Evolutionary conservation across 768 basidiomycete genomes (phyloP).

Genomic region (Tulasnella sp.): DNA sequence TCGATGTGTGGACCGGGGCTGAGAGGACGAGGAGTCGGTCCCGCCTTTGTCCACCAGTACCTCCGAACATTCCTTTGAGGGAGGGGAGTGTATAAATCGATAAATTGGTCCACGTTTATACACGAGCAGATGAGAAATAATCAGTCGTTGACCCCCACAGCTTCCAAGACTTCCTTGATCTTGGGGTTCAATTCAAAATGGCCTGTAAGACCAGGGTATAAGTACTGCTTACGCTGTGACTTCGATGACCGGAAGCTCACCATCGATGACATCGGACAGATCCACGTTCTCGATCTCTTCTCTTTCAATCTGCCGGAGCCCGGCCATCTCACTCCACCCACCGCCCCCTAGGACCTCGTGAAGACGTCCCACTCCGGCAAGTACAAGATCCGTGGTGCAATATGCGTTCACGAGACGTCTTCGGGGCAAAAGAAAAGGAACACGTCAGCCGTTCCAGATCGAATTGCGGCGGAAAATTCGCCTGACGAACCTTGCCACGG

Average conservation of each 20-base stretch:
- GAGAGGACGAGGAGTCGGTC: no score
- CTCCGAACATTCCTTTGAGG: no score
- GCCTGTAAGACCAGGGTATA: background rate
- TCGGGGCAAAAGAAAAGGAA: background rate
- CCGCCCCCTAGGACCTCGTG: constrained; percentile 48
- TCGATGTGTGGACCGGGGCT: no score
- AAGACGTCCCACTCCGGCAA: constrained; percentile 46
- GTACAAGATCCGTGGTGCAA: constrained; percentile 45
- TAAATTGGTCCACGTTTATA: no score
- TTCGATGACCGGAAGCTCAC: constrained; percentile 31
- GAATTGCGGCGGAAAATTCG: background rate
- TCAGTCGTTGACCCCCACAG: background rate
- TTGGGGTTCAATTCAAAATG: constrained; percentile 28
- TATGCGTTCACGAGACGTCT: constrained; percentile 46
- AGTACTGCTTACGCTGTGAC: background rate
- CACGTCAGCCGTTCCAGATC: background rate
- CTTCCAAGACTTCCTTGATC: constrained; percentile 12
- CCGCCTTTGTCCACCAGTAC: no score
- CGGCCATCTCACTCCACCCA: constrained; percentile 43
- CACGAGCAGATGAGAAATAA: no score
- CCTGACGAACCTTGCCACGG: constrained; percentile 39
- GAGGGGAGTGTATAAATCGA: no score
- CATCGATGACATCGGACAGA: constrained; percentile 43
- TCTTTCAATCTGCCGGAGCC: constrained; percentile 41
- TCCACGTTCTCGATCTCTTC: constrained; percentile 46